Percentiles rank a stretch among this genome's conserved stretches.
Conservation (phyloP, 1,284 basidiomycete species). For the Marasmius fiardii region DNA sequence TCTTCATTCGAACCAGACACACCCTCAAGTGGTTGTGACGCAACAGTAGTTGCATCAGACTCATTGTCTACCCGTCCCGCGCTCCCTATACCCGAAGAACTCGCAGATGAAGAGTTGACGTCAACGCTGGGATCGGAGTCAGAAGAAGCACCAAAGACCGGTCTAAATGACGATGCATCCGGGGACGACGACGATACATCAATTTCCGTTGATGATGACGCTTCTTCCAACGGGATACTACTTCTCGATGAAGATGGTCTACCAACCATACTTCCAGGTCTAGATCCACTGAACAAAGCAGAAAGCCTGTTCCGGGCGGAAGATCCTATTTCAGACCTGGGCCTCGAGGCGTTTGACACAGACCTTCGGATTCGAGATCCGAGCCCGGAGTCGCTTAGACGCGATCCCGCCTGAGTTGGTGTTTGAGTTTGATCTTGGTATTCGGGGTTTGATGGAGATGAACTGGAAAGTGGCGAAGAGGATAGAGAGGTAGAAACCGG, state of each 20-base stretch:
- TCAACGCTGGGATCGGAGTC: neutral
- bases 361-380: constrained; percentile 18
- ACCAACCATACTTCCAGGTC: constrained; percentile 31
- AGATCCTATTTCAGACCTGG: constrained; percentile 17
- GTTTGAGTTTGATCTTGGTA: neutral
- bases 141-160: neutral
- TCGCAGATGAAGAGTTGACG: neutral
- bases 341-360: constrained; percentile 26
- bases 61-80: neutral
- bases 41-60: neutral
- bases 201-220: neutral
- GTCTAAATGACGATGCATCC: neutral
- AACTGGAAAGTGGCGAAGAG: constrained; percentile 14
- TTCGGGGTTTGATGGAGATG: neutral
- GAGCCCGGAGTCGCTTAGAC: neutral
- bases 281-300: constrained; percentile 35
- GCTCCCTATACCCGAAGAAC: neutral
- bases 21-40: neutral
- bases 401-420: neutral
- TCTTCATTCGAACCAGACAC: neutral
- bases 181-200: neutral
- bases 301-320: constrained; percentile 33
- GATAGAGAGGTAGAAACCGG: constrained; percentile 15
- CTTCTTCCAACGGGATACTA: constrained; percentile 1
- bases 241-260: constrained; percentile 14